Base-by-base conservation (phyloP, 2,329 filamentous ascomycete species). In the Trichocomaceae sp. region DNA sequence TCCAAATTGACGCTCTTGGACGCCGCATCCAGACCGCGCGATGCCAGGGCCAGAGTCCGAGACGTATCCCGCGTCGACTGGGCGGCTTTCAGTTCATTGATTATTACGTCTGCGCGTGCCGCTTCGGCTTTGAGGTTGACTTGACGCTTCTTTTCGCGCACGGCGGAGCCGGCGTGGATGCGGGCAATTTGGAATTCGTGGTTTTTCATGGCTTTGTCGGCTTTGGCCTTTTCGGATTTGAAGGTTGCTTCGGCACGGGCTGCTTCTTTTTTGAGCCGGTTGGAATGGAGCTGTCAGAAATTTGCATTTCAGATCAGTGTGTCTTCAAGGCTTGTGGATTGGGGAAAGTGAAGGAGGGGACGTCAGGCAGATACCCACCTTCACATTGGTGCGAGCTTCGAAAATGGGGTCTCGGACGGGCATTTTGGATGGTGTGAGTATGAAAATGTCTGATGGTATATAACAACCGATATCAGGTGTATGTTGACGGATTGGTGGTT, bases 131-230 rank as follows among this genome's bases (percentile, higher is more conserved):
- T 69, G 5, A 77, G 71, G 12, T 71, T 72, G 17, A 76, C 70
- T 56, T 75, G 71, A 57, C 75, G 71, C 52, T 74, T 71, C 52
- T 75, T 75, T 54, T 77, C 74, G 57, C 74, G 74, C 26, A 77
- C 67, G 29, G 74, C 73, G 46, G 72, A 74, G 19, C 69, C 68
- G 52, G 74, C 74, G 63, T 77, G 75, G 63, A 77, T 75, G 50
- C 74, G 74, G 45, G 75, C 74, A 62, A 77, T 77, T 60, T 76
- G 73, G 58, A 76, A 75, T 64, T 77, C 74, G 54, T 67, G 73
- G 57, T 73, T 72, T 58, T 75, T 75, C 65, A 77, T 73, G 26
- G 75, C 74, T 56, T 72, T 74, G 61, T 75, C 74, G 50, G 75
- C 71, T 65, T 77, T 77, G 45, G 70, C 69, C 57, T 75, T 74